A percentile compares a stretch with the other conserved stretches of the same genome.
phyloP scores from a whole-genome alignment of 2,329 filamentous ascomycete genomes.

The Penicillium occitanis region DNA sequence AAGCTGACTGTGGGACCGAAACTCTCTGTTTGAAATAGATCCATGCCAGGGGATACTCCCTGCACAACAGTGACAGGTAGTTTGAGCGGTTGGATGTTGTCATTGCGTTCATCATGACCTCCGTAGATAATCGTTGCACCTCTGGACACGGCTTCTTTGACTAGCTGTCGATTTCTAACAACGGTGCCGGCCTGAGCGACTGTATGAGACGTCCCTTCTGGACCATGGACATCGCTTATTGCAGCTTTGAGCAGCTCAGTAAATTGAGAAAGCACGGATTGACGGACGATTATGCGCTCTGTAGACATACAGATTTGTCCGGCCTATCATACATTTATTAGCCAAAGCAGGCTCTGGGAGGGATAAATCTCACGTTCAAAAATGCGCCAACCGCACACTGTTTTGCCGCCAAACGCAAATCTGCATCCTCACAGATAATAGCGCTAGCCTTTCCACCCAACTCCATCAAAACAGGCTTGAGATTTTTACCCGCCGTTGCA shows the following conservation, averaged over 20 bases:
- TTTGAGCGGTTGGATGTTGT: background rate
- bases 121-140: constrained; percentile 2
- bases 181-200: background rate
- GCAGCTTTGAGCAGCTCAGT: background rate
- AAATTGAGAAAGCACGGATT: background rate
- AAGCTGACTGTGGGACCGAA: constrained; percentile 70
- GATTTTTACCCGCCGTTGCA: constrained; percentile 35
- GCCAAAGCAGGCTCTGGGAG: background rate
- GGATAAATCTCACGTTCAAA: constrained; percentile 30
- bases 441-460: constrained; percentile 50
- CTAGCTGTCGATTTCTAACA: background rate
- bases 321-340: constrained; percentile 50
- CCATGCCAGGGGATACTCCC: background rate
- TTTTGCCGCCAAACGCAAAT: constrained; percentile 45
- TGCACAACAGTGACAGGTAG: background rate
- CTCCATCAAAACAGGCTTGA: constrained; percentile 52
- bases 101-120: background rate
- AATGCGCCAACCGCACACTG: constrained; percentile 52
- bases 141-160: constrained; percentile 6
- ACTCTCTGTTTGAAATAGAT: constrained; percentile 50
- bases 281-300: constrained; percentile 59
- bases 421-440: constrained; percentile 48
- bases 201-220: background rate
- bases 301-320: constrained; percentile 67
- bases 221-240: background rate